Percentiles rank a stretch among this genome's conserved stretches.
phyloP scores from a whole-genome alignment of 169 alveolate species.

The Babesia ovis region DNA sequence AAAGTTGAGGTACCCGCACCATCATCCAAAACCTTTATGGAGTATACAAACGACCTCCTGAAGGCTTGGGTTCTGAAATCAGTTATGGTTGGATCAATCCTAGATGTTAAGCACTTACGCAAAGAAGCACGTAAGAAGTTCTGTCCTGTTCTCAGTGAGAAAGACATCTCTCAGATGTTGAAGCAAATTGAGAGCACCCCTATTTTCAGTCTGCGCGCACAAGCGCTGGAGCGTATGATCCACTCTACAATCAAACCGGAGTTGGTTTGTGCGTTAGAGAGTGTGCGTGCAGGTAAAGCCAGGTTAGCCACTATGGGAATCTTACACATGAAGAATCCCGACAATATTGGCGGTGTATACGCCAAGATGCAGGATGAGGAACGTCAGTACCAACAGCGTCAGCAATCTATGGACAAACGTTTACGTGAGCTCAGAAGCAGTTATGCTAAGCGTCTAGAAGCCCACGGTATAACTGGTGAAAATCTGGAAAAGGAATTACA shows the following conservation, averaged over 20 bases:
- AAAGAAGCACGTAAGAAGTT: slow-evolving; percentile 71
- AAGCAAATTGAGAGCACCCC: slow-evolving; percentile 67
- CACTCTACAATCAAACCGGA: slow-evolving; percentile 82
- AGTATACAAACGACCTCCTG: slow-evolving; percentile 70
- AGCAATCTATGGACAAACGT: slow-evolving; percentile 28
- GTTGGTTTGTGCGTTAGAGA: slow-evolving; percentile 79
- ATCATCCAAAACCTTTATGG: slow-evolving; percentile 69
- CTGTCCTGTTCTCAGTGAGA: slow-evolving; percentile 76
- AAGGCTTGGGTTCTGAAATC: slow-evolving; percentile 81
- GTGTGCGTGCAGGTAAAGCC: slow-evolving; percentile 75
- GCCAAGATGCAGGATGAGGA: slow-evolving; percentile 61
- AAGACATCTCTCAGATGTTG: slow-evolving; percentile 75
- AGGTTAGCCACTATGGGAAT: slow-evolving; percentile 79
- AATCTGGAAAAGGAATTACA: slow-evolving; percentile 28
- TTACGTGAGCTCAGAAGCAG: slow-evolving; percentile 48
- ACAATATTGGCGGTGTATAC: slow-evolving; percentile 44
- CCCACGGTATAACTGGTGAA: slow-evolving; percentile 48
- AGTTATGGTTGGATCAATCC: slow-evolving; percentile 44
- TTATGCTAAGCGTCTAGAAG: slow-evolving; percentile 61
- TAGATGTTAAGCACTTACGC: slow-evolving; percentile 72
- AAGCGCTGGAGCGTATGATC: slow-evolving; percentile 73
- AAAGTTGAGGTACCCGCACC: slow-evolving; percentile 81
- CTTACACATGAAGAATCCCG: slow-evolving; percentile 66
- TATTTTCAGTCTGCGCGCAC: slow-evolving; percentile 55
- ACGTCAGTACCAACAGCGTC: slow-evolving; percentile 43